Evolutionary conservation across 1,139 yeast species (phyloP).

Genomic region (Pichia sp.): DNA sequence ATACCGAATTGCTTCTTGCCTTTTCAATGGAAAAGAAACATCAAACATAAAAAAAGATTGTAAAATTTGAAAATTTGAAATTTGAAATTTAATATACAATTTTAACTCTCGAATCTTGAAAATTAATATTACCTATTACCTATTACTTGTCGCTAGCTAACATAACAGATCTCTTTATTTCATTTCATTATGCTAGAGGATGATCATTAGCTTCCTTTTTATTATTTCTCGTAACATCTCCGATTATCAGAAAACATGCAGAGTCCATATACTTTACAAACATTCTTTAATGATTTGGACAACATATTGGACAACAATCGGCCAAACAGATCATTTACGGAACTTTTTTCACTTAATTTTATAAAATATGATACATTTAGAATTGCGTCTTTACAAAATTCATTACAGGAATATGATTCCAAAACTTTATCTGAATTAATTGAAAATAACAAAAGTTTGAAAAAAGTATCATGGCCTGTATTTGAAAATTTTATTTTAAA

Average conservation of each 20-base stretch:
- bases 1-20: not conserved
- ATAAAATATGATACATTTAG: conserved; percentile 6
- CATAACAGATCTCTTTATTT: too few relatives aligned
- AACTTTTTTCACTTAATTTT: conserved; percentile 11
- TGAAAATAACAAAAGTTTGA: conserved; percentile 32
- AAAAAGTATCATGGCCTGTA: conserved; percentile 44
- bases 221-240: not conserved
- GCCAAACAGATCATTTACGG: conserved; percentile 14
- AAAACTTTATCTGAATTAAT: conserved; percentile 26
- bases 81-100: not conserved
- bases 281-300: conserved; percentile 6
- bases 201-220: not conserved
- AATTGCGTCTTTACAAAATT: conserved; percentile 22
- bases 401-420: conserved; percentile 18
- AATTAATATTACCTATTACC: too few relatives aligned
- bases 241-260: not conserved
- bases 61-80: not conserved
- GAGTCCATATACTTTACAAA: conserved; percentile 3
- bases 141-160: too few relatives aligned
- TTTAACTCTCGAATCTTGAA: too few relatives aligned
- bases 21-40: too few relatives aligned
- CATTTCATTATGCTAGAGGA: too few relatives aligned
- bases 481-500: conserved; percentile 45
- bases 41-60: not conserved
- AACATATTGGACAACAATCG: conserved; percentile 2